Base-by-base conservation (phyloP, 345 rosid genomes). In the Streptanthus diversifolius region DNA sequence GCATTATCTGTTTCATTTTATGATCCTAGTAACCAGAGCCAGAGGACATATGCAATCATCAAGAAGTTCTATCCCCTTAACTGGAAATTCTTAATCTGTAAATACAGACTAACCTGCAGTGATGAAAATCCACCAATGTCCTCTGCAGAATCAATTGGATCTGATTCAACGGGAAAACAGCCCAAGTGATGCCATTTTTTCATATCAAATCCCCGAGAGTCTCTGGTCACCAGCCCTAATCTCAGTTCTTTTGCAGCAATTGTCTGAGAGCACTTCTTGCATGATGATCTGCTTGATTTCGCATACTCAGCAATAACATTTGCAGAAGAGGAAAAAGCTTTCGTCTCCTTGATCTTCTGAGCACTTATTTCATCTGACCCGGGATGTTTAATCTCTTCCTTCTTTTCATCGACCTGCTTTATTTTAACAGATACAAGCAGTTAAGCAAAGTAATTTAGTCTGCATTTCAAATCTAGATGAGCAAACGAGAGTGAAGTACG, bases 111-210 rank as follows among this genome's bases (percentile, higher is more conserved):
- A 85, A 70, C 98, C 91, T 87, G 55, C 60, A 93, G 86, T 7
- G 76, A 81, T 35, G 83, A 83, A 77, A 87, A 88, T 11, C 97
- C 97, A 51, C 78, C 64, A 68, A 93, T 86, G 2, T 75, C 68
- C 24, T 84, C 87, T 1, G 54, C 35, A 5, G 87, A 83, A n/a
- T 66, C 66, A 30, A 82, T 51, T 13, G 66, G 59, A 44, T 78
- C 80, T 3, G 88, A 60, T 17, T 47, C 35, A 3, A 80, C 45
- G 5, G 84, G 82, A 41, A 85, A 84, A 85, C 98, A 92, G 30
- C 76, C 72, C 59, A 84, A 18, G 82, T 93, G 98, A 60, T 87
- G 83, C 98, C 98, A 93, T 64, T 82, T 89, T 52, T 88, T 81
- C 79, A 80, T 43, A 54, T 93, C 97, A 70, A 66, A 88, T 30